Percentiles rank a stretch among this genome's conserved stretches.
These are phyloP conservation scores for Priceomyces fermenticarens DNA, from an alignment of 805 yeast genomes.

Conservation along the genomic window DNA sequence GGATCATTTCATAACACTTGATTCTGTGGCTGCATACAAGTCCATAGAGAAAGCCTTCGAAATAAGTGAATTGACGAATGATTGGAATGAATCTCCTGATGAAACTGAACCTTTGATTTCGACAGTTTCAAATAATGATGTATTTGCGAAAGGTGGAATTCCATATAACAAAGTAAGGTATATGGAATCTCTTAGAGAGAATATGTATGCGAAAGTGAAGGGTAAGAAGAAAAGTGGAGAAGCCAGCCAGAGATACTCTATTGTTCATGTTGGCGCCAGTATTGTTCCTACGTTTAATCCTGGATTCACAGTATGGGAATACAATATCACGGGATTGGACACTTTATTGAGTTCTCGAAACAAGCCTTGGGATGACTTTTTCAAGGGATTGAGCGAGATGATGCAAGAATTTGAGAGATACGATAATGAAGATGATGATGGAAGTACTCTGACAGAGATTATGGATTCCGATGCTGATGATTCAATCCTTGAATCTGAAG, in stretches of 20 bases:
- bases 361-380: conserved; percentile 61
- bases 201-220: conserved; percentile 49
- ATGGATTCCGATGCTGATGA: conserved; percentile 28
- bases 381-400: conserved; percentile 42
- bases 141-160: conserved; percentile 51
- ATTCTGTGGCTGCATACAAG: conserved; percentile 64
- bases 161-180: conserved; percentile 67
- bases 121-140: not conserved
- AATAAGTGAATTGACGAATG: conserved; percentile 3
- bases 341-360: conserved; percentile 10
- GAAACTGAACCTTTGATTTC: conserved; percentile 7
- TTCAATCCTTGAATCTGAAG: conserved; percentile 14
- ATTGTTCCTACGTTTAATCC: conserved; percentile 86
- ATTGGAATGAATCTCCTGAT: conserved; percentile 16
- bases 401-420: conserved; percentile 27
- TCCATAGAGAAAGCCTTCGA: conserved; percentile 27
- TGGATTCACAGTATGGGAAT: conserved; percentile 82
- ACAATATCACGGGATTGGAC: conserved; percentile 56
- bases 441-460: not conserved
- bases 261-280: conserved; percentile 69
- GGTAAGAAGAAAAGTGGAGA: conserved; percentile 41
- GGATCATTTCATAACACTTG: conserved; percentile 80
- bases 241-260: conserved; percentile 57
- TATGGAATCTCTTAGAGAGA: conserved; percentile 55
- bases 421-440: conserved; percentile 8